Percentiles rank a stretch among this genome's conserved stretches.
Evolutionary conservation across 768 basidiomycete species (phyloP).

Genomic region (Punctularia strigosozonata): DNA sequence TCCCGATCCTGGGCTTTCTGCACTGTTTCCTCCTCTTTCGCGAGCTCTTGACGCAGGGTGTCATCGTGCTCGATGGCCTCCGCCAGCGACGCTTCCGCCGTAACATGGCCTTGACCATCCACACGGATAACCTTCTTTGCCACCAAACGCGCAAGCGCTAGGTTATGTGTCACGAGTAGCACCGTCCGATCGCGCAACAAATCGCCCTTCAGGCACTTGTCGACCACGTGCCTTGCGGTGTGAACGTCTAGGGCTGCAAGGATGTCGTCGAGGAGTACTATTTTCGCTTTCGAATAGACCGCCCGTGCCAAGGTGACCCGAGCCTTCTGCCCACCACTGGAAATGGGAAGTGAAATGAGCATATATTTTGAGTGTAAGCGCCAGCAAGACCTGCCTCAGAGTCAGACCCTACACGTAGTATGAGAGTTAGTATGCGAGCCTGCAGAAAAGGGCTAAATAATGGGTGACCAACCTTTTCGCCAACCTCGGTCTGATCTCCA

Average conservation of each 20-base stretch:
- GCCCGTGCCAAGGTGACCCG: slow-evolving; percentile 26
- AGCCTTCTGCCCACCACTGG: slow-evolving; percentile 32
- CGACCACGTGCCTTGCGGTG: slow-evolving; percentile 28
- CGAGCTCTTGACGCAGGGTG: not conserved
- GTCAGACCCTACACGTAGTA: too few species aligned
- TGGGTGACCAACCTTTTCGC: too few species aligned
- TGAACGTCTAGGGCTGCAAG: slow-evolving; percentile 30
- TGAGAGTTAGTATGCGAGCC: too few species aligned
- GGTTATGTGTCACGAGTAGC: slow-evolving; percentile 14
- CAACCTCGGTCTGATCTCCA: slow-evolving; percentile 44
- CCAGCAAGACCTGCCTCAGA: not conserved
- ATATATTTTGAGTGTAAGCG: not conserved
- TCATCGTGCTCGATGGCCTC: not conserved
- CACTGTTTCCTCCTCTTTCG: not conserved
- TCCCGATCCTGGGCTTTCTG: not conserved
- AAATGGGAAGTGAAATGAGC: slow-evolving; percentile 9
- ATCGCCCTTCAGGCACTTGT: slow-evolving; percentile 24
- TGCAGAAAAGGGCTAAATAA: too few species aligned
- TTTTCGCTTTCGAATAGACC: slow-evolving; percentile 22
- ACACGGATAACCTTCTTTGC: not conserved
- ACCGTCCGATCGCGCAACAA: slow-evolving; percentile 24
- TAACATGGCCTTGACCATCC: not conserved
- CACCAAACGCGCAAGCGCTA: not conserved
- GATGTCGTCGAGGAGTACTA: slow-evolving; percentile 27
- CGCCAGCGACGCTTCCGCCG: not conserved